These are phyloP conservation scores for Fusarium subglutinans DNA, from an alignment of 2,329 filamentous ascomycete genomes.

Conservation along the genomic window DNA sequence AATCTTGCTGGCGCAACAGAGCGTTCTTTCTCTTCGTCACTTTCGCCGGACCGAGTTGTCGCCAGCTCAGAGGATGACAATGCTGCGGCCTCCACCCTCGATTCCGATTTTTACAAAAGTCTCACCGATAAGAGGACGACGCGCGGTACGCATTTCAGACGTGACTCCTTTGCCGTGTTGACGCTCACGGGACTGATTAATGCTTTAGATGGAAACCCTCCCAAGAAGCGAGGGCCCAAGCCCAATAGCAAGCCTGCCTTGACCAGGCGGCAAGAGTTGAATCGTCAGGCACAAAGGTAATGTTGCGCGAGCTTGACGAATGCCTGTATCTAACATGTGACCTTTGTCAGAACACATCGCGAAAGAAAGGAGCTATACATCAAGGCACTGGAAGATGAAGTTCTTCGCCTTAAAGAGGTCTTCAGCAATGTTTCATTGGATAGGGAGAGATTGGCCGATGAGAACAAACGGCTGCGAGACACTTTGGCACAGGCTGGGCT, in stretches of 20 bases:
- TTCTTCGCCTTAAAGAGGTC: conserved; percentile 87
- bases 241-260: conserved; percentile 95
- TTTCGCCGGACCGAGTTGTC: conserved; percentile 52
- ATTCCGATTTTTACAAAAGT: conserved; percentile 71
- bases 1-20: conserved; percentile 30
- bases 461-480: conserved; percentile 78
- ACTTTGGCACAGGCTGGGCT: conserved; percentile 65
- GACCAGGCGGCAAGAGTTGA: conserved; percentile 91
- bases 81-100: conserved; percentile 56
- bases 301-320: conserved; percentile 21
- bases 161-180: background rate
- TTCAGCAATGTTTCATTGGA: conserved; percentile 78
- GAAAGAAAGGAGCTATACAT: conserved; percentile 97
- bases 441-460: conserved; percentile 77
- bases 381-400: conserved; percentile 90
- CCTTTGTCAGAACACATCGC: conserved; percentile 82
- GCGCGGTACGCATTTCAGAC: conserved; percentile 64
- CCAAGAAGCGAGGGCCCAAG: conserved; percentile 92
- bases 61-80: conserved; percentile 48
- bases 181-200: conserved; percentile 16
- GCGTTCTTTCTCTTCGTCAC: conserved; percentile 57
- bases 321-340: conserved; percentile 14
- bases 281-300: conserved; percentile 95
- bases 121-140: conserved; percentile 79
- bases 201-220: conserved; percentile 78